Evolutionary conservation across 192 early-diverging fungal genomes (phyloP).

Genomic region (Entomortierella beljakovae): DNA sequence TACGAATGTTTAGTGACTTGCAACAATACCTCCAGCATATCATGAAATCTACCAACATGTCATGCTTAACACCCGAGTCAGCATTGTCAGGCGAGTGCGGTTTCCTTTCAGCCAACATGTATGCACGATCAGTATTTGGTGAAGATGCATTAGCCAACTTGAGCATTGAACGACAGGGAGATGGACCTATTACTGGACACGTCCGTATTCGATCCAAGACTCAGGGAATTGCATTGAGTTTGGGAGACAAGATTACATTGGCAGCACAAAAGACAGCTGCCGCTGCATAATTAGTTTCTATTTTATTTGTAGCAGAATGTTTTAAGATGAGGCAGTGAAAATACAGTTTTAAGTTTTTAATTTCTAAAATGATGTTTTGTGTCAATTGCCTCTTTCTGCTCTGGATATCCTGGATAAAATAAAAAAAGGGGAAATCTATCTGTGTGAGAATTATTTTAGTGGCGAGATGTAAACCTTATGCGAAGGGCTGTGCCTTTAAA

Average conservation of each 20-base stretch:
- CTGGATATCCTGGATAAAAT: too few relatives aligned
- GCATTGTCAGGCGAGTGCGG: slow-evolving; percentile 95
- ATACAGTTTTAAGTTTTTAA: too few relatives aligned
- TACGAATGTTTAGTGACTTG: slow-evolving; percentile 90
- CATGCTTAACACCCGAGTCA: slow-evolving; percentile 95
- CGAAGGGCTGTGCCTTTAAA: too few relatives aligned
- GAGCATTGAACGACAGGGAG: slow-evolving; percentile 85
- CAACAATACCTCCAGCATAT: slow-evolving; percentile 92
- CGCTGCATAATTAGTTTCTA: slow-evolving; percentile 12
- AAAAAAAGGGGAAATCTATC: too few relatives aligned
- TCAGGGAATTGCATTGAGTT: slow-evolving; percentile 95
- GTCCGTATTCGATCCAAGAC: slow-evolving; percentile 98
- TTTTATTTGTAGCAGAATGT: background rate
- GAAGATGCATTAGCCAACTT: slow-evolving; percentile 99
- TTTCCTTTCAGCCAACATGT: slow-evolving; percentile 97
- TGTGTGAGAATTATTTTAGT: too few relatives aligned
- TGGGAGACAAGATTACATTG: slow-evolving; percentile 87
- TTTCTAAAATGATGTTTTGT: too few relatives aligned
- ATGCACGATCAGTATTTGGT: slow-evolving; percentile 96
- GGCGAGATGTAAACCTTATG: too few relatives aligned
- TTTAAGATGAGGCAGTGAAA: too few relatives aligned
- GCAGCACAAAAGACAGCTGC: slow-evolving; percentile 60
- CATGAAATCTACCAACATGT: slow-evolving; percentile 97
- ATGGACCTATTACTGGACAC: slow-evolving; percentile 90
- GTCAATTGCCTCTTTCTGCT: too few relatives aligned